These are phyloP conservation scores for Aspergillus chevalieri DNA, from an alignment of 2,329 filamentous ascomycete genomes.

Conservation along the genomic window DNA sequence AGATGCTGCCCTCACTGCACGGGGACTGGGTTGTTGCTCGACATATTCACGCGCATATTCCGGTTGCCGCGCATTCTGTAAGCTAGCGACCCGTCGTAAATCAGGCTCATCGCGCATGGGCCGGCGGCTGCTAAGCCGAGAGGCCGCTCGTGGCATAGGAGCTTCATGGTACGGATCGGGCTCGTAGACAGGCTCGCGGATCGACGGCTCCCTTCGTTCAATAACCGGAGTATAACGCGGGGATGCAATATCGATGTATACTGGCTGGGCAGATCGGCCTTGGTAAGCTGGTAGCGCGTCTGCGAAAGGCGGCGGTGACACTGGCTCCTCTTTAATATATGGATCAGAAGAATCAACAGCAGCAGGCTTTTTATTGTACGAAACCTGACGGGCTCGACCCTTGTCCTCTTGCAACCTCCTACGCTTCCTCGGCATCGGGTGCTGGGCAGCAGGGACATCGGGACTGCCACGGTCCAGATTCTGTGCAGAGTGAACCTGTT, in stretches of 20 bases:
- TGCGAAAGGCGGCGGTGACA: conserved; percentile 55
- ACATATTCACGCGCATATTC: conserved; percentile 39
- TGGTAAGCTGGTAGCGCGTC: conserved; percentile 35
- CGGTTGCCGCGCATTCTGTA: conserved; percentile 40
- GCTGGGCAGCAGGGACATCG: conserved; percentile 28
- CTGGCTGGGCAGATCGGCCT: conserved; percentile 32
- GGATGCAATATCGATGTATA: conserved; percentile 44
- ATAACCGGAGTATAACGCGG: conserved; percentile 32
- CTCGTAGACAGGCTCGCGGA: conserved; percentile 29
- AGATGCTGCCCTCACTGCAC: conserved; percentile 31
- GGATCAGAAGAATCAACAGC: conserved; percentile 38
- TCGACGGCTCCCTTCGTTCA: conserved; percentile 27
- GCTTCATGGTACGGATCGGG: conserved; percentile 28
- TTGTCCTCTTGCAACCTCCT: conserved; percentile 41
- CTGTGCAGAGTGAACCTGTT: conserved; percentile 20
- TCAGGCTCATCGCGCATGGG: conserved; percentile 39
- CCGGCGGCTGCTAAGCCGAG: conserved; percentile 33
- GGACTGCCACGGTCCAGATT: conserved; percentile 41
- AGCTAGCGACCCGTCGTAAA: conserved; percentile 42
- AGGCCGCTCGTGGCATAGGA: conserved; percentile 32
- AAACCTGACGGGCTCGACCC: conserved; percentile 25
- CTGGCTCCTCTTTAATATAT: conserved; percentile 57
- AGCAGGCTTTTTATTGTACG: conserved; percentile 27
- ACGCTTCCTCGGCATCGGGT: conserved; percentile 47
- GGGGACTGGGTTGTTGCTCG: conserved; percentile 36